Evolutionary conservation across 305 asterid species (phyloP), one percentile per base, ranked within the genome.

Genomic region (Solanum chacoense): DNA sequence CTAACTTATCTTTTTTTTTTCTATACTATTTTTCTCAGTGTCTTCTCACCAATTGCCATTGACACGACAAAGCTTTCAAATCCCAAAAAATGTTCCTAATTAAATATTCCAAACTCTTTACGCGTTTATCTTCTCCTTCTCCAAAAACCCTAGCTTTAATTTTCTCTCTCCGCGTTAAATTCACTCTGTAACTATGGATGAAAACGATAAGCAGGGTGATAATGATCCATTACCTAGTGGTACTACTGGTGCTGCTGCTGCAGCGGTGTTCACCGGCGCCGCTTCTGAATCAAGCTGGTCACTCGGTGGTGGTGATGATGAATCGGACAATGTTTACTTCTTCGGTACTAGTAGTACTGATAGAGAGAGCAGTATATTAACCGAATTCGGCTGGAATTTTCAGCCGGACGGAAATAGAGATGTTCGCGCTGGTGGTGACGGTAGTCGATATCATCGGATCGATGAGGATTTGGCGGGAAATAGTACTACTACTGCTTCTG

Each of bases 351-450:
- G 78, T 11, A 65, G 29, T 75, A 72, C 11, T 42, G 92, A 88
- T 42, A 91, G 89, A n/a, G 95, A 92, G 31, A 90, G 65, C 55
- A 89, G 69, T 88, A 85, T 93, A 85, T 93, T 95, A 71, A 72
- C 86, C 32, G 97, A 95, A 45, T 94, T 94, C 67, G 98, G 95
- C 4, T 95, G 98, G 98, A 93, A 90, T 91, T 91, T 94, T 69
- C 94, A 92, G 38, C 91, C 63, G 87, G 84, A 87, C 91, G 73
- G 78, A 40, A 16, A 45, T 5, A 50, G 37, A 3, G 16, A 42
- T 81, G 5, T 59, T 59, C 69, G 69, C 3, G 26, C 0, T 12
- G 89, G n/a, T 31, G 88, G 73, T 7, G 91, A 59, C 69, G 69
- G 69, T 59, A 59, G 69, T 59, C 26, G 89, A 83, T 91, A 91